These are phyloP conservation scores for Nakazawaea sp. DNA, from an alignment of 805 yeast genomes.

Conservation along the genomic window DNA sequence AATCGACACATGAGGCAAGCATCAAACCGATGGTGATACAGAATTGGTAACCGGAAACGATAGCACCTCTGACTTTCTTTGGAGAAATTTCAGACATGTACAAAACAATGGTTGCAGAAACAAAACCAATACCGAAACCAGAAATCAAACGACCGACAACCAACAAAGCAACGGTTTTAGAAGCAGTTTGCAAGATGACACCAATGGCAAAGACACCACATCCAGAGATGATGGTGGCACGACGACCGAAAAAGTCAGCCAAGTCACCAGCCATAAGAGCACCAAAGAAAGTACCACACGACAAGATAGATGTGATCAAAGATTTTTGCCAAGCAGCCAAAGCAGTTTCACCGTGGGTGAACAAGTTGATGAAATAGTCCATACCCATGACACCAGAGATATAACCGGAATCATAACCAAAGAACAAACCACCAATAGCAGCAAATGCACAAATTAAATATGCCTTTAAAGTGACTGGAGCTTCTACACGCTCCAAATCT, in stretches of 20 bases:
- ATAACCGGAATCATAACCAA: slow-evolving; percentile 66
- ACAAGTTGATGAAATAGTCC: slow-evolving; percentile 33
- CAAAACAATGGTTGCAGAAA: slow-evolving; percentile 71
- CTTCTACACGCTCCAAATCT: slow-evolving; percentile 23
- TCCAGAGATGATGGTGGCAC: slow-evolving; percentile 36
- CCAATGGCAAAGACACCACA: slow-evolving; percentile 41
- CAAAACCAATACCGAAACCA: slow-evolving; percentile 74
- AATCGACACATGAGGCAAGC: slow-evolving; percentile 64
- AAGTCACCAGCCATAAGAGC: slow-evolving; percentile 56
- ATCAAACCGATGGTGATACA: slow-evolving; percentile 63
- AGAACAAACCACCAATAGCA: slow-evolving; percentile 61
- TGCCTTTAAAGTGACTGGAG: slow-evolving; percentile 29
- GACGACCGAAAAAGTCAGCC: slow-evolving; percentile 38
- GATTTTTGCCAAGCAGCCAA: slow-evolving; percentile 25
- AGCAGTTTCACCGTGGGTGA: slow-evolving; percentile 16
- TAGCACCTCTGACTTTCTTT: slow-evolving; percentile 69
- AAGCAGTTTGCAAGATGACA: slow-evolving; percentile 38
- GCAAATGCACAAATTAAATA: slow-evolving; percentile 45
- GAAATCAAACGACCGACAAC: slow-evolving; percentile 68
- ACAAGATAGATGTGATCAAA: slow-evolving; percentile 64
- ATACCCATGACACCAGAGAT: slow-evolving; percentile 62
- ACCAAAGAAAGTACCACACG: slow-evolving; percentile 67
- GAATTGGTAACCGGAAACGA: slow-evolving; percentile 66
- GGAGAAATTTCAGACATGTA: slow-evolving; percentile 79
- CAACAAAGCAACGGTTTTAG: slow-evolving; percentile 39